Evolutionary conservation across 225 moss, liverwort and hornwort species (phyloP), one percentile per base, ranked within the genome.

Genomic region (Sphagnum contortum): DNA sequence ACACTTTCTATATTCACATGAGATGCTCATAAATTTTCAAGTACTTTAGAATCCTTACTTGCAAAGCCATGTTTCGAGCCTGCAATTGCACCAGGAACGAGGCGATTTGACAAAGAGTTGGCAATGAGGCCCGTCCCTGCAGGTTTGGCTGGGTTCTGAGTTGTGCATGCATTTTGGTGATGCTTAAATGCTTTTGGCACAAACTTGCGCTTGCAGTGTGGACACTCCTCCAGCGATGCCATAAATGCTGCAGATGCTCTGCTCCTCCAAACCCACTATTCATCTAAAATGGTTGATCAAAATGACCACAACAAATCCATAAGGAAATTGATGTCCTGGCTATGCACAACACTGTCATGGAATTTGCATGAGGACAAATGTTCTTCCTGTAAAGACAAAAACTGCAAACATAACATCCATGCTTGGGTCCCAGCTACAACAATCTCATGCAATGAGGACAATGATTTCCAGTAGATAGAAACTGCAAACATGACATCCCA

Each of bases 161-260:
- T 69, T 54, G 69, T 66, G 64, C 76, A 80, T 44, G 65, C 67
- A 12, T 69, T 71, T 14, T 71, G 62, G 50, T 80, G 80, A 60
- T 69, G 69, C 55, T 55, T 54, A 52, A 69, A 76, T 29, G 76
- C 73, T 47, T 66, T 72, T 47, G 69, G 69, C 3, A 45, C 73
- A 45, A 80, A 73, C 49, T 67, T 73, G 10, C 80, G 63, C 4
- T 60, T 51, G 51, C 80, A 80, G 44, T 52, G 44, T 57, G 68
- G 76, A 45, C 80, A 80, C 60, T 73, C 57, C 50, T 76, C 59
- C 48, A 80, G 61, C 44, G 73, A 66, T 62, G 65, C 66, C 70
- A 70, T 60, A 12, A 80, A 76, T 55, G 76, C 72, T 57, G 66
- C 67, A 13, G 70, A 76, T 6, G 80, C 76, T 11, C 73, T 80